Base-by-base conservation (phyloP, 495 filamentous ascomycete species). In the Annulohypoxylon maeteangense region DNA sequence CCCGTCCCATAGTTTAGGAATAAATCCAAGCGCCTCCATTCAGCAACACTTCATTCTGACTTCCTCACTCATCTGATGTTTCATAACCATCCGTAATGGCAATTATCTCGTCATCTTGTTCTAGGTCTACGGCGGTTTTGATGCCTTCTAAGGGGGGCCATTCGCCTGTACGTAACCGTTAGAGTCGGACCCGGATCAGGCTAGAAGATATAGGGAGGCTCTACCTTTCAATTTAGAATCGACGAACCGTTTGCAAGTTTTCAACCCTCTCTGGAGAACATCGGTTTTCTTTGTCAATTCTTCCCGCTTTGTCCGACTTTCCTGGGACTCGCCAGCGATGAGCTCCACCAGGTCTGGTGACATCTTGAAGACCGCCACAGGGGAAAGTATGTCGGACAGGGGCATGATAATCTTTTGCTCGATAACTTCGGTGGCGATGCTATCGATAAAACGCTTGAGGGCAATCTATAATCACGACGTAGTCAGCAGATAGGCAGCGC, bases 361-460 rank as follows among this genome's bases (percentile, higher is more conserved):
- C 70, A 75, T 75, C 11, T 16, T 55, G 22, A 72, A 70, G n/a
- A 75, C 70, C 10, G 63, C 65, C 2, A 73, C 66, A 7, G 73
- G 73, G 4, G 73, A 75, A 51, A 77, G 83, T 34, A 88, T 80
- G 0, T 74, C 69, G 4, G 81, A 65, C 11, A 88, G 75, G 7
- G 71, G 67, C 16, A 66, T 68, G n/a, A 91, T 76, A 40, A 91
- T 81, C 72, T 86, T 87, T 27, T 82, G 80, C 56, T 91, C 89
- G 32, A 90, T 85, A 3, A 84, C 89, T 40, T 89, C 80, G 4
- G 82, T 83, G 14, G 85, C 81, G 25, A 91, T 67, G 45, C 91
- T 87, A 38, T 92, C 88, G n/a, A 89, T 76, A 72, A 92, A 90
- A 0, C 81, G 83, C 66, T 86, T 82, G 57, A 89, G 74, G 0